Base-by-base conservation (phyloP, 441 rosid species). In the Eruca vesicaria region DNA sequence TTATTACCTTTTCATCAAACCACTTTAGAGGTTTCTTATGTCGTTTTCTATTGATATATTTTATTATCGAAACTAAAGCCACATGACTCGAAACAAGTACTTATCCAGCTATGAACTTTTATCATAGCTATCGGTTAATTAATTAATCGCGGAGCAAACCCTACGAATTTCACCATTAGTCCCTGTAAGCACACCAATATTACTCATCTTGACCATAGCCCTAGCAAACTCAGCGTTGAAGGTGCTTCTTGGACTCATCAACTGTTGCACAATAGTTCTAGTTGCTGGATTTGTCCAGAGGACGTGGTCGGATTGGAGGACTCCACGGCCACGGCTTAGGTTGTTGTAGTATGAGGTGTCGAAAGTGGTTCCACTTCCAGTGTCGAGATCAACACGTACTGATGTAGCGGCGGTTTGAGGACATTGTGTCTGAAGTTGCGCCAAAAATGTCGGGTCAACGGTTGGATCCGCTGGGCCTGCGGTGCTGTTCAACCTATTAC, bases 141-240 rank as follows among this genome's bases (percentile, higher is more conserved):
- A 86, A 52, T 88, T 88, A 56, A 84, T 28, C 4, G 87, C 83
- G 4, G 86, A 80, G 48, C 96, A 90, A 18, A 82, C 53, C 52
- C 56, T 88, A 10, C 93, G 84, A 52, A 88, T 87, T 79, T 90
- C 93, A 3, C 90, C 96, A 48, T 69, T 15, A 12, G 79, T 52
- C 7, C 89, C 90, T 0, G 80, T 82, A 62, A 84, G 78, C 23
- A 88, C 86, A 1, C 85, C 90, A 31, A 87, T 87, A 9, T 84
- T 84, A 48, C 92, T 85, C 97, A 91, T 87, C 82, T 77, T 90
- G 23, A 85, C 86, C 92, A 91, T 91, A 0, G 90, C 82, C 69
- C 74, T 78, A 0, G 77, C 90, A 69, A 91, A 91, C 66, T 87
- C 88, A 1, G 29, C 73, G 63, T 76, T 80, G 65, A 88, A 91